Evolutionary conservation across 352 stramenopile species (phyloP).

Genomic region (Globisporangium nodosum): DNA sequence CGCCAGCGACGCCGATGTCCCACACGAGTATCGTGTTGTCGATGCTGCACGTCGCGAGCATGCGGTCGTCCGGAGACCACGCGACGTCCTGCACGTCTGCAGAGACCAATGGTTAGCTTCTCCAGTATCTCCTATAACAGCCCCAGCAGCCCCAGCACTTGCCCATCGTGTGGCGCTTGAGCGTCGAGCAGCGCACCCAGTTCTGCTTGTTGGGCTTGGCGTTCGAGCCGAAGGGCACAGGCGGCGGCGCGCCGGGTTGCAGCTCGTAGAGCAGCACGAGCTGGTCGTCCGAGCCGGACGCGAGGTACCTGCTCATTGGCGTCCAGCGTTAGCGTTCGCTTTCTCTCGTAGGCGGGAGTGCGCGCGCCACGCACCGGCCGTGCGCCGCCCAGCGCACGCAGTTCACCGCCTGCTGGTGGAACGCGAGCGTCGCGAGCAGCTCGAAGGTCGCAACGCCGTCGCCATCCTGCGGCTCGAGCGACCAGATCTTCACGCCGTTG

Average conservation of each 20-base stretch:
- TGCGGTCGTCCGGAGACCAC: conserved; percentile 84
- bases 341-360: too few species aligned
- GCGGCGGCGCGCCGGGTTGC: conserved; percentile 44
- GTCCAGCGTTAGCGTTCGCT: too few species aligned
- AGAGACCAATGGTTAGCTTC: background rate
- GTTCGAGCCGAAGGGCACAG: conserved; percentile 80
- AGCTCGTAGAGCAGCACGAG: conserved; percentile 82
- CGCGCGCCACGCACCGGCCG: conserved; percentile 21
- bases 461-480: conserved; percentile 23
- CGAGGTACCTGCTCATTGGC: conserved; percentile 35
- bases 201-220: conserved; percentile 80
- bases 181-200: conserved; percentile 71
- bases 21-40: conserved; percentile 88
- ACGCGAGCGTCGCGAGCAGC: conserved; percentile 71
- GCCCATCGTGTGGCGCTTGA: conserved; percentile 86
- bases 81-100: conserved; percentile 81
- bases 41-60: conserved; percentile 86
- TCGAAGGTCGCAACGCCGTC: conserved; percentile 62
- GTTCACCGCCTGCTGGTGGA: conserved; percentile 84
- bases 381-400: conserved; percentile 80
- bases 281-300: conserved; percentile 80
- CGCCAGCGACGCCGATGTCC: conserved; percentile 51
- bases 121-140: background rate
- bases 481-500: conserved; percentile 84
- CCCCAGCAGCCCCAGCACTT: background rate